Conservation (phyloP, 805 yeast species). For the Ogataea ramenticola region DNA sequence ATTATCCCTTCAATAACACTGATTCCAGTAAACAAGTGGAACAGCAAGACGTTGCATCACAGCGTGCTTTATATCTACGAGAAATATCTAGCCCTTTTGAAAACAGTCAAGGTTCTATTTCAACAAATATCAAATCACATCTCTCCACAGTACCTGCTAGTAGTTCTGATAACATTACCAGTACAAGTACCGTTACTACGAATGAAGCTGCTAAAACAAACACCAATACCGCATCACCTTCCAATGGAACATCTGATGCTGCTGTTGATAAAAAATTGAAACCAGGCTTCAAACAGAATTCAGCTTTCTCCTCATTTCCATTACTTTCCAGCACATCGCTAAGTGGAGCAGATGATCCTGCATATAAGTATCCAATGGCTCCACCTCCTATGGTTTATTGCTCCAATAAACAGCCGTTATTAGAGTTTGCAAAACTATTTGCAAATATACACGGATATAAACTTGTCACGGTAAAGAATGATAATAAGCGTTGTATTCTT, state of each 20-base stretch:
- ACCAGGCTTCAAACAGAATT: not conserved
- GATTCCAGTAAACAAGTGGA: no score
- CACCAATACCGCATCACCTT: no score
- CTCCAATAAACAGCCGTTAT: slow-evolving; percentile 12
- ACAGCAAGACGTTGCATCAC: no score
- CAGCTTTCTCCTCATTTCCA: not conserved
- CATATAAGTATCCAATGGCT: not conserved
- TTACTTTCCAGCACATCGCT: not conserved
- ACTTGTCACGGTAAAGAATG: slow-evolving; percentile 18
- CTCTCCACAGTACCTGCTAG: no score
- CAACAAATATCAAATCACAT: no score
- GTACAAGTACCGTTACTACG: no score
- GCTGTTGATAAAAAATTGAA: not conserved
- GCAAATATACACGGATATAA: slow-evolving; percentile 17
- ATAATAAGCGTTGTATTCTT: slow-evolving; percentile 16
- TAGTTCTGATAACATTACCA: not conserved
- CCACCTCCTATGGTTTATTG: slow-evolving; percentile 16
- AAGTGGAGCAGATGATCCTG: not conserved
- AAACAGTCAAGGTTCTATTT: not conserved
- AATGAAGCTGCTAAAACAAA: no score
- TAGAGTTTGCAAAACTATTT: slow-evolving; percentile 17
- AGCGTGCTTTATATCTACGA: no score
- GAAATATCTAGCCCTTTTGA: no score
- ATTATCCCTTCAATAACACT: no score
- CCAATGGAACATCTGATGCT: not conserved